Evolutionary conservation across 768 basidiomycete species (phyloP), one percentile per base, ranked within the genome.

Genomic region (Sarcodon aspratus): DNA sequence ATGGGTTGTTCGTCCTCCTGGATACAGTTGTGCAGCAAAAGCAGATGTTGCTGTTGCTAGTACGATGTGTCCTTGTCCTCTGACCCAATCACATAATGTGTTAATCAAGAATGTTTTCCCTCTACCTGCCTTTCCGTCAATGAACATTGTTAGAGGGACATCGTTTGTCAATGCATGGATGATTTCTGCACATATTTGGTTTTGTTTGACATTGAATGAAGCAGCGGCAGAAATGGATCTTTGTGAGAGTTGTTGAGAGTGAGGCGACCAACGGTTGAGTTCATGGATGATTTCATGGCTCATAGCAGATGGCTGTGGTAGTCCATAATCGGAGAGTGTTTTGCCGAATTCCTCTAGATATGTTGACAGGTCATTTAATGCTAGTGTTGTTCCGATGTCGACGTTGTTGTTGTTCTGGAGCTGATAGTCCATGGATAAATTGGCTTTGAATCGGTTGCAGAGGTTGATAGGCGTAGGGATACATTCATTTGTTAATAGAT

Each of bases 21-120:
- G 55, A 51, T 70, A 71, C 7, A 67, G 56, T 50, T 66, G 65
- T 1, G 68, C 67, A 10, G 68, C 69, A 54, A 68, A 68, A 3
- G 64, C 68, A 2, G 71, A 64, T 4, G 67, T 64, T 0, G 68
- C 70, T 1, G 62, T 67, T 2, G 67, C 54, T 17, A 70, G 45
- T 0, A 66, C 61, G 27, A 71, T 66, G n/a, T 58, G 47, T 1
- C 59, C 60, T 2, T 31, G 32, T 0, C 57, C 47, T 9, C 69
- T 54, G 0, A 70, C 36, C 31, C 52, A 54, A 49, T 62, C 61
- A 43, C 65, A 66, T 6, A 73, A 46, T 0, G 68, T 56, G 34
- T 63, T 63, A 1, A 67, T 49, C 1, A 70, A 33, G 33, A 60
- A 67, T 0, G 69, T 72, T 53, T 73, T 73, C 0, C 69, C 71